Base-by-base conservation (phyloP, 2,329 filamentous ascomycete genomes). In the Ascochyta clinopodiicola region DNA sequence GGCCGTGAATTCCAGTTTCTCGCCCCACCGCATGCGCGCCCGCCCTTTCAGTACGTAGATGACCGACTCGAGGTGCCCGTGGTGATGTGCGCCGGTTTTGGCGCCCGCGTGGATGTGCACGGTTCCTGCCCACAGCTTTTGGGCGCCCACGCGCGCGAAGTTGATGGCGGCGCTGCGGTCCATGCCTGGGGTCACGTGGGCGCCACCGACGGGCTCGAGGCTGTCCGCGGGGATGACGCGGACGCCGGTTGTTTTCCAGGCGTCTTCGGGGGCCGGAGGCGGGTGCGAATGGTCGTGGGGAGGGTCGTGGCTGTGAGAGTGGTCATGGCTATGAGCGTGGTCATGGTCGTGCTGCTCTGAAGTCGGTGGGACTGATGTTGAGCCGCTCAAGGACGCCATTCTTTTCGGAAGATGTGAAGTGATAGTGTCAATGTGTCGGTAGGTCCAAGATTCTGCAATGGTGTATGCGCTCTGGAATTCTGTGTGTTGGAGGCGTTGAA, bases 31-130 rank as follows among this genome's bases (percentile, higher is more conserved):
- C 54, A 57, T 57, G 17, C 54, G 44, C 21, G 54, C 54, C 21
- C 54, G 48, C 1, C 54, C 54, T 15, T 52, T 57, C 4, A 57
- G 29, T 12, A 57, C 54, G 48, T 48, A 57, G 32, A 57, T 57
- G 7, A 57, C 54, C 1, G 19, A 29, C 10, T 57, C 54, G 0
- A 57, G 48, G 34, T 51, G 47, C 10, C 54, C 54, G 44, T 57
- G 54, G 43, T 57, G 54, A 22, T 57, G 54, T 0, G 54, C 54
- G 8, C 54, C 54, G 0, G 54, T 57, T 10, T 57, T 57, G 10
- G 54, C 54, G 12, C 48, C 48, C 9, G 54, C 54, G 54, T 57
- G 48, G 48, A 57, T 57, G 43, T 57, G 47, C 35, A 57, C 54
- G 1, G 54, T 57, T 0, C 54, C 54, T 0, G 54, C 54, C 54